These are phyloP conservation scores for Leonotis leonurus DNA, from an alignment of 257 asterid species.

Conservation along the genomic window DNA sequence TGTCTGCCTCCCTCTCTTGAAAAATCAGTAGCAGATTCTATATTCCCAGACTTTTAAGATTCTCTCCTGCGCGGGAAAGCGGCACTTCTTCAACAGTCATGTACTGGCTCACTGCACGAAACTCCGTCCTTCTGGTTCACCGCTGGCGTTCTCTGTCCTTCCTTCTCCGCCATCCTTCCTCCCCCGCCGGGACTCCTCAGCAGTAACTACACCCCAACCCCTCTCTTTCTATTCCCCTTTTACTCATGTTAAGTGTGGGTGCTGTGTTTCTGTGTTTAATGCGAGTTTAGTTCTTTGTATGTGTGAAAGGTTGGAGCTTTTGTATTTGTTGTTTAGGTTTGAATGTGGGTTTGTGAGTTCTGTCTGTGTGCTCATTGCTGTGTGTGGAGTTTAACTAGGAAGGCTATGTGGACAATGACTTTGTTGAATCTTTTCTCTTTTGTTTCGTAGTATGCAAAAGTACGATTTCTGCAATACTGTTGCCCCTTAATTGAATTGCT, in stretches of 20 bases:
- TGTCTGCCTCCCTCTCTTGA: too few relatives aligned
- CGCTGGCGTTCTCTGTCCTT: conserved; percentile 58
- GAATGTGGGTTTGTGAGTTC: conserved; percentile 13
- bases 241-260: not conserved
- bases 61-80: conserved; percentile 27
- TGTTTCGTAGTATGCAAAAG: not conserved
- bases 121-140: conserved; percentile 51
- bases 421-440: not conserved
- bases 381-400: not conserved
- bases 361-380: not conserved
- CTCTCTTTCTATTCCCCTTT: not conserved
- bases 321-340: not conserved
- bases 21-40: not conserved
- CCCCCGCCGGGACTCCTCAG: conserved; percentile 22
- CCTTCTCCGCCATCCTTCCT: conserved; percentile 32
- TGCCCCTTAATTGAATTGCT: not conserved
- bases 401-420: not conserved
- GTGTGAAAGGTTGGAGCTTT: not conserved
- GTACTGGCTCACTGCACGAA: conserved; percentile 54
- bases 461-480: not conserved
- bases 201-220: conserved; percentile 23
- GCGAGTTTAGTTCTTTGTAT: not conserved
- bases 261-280: not conserved
- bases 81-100: conserved; percentile 15
- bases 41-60: conserved; percentile 3